Base-by-base conservation (phyloP, 768 basidiomycete genomes). In the Naganishia onofrii region DNA sequence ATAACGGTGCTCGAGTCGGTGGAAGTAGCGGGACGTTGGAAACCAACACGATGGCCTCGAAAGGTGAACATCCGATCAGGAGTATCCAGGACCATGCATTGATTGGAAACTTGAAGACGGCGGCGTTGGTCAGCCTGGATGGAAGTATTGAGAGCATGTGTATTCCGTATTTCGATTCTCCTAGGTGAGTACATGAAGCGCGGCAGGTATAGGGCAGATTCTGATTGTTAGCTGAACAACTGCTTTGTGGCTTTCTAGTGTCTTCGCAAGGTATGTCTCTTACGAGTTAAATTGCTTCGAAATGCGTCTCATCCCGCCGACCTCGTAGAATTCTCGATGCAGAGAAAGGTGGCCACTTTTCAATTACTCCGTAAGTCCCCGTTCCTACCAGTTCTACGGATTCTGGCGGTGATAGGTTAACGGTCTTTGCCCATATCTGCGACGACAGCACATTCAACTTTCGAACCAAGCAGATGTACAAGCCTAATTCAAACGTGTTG, bases 161-260 rank as follows among this genome's bases (percentile, higher is more conserved):
- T 75, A 86, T 94, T 31, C 93, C 93, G 0, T 85, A 93, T 82
- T 95, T 96, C 78, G 93, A 96, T 80, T 93, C 92, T 1, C 93
- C 93, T 8, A 87, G 93, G 85, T 83, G 42, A 19, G 71, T 19
- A 36, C 31, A 31, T 1, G 23, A 28, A n/a, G n/a, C n/a, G 15
- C 42, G 60, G 32, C 3, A n/a, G n/a, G n/a, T n/a, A n/a, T n/a
- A 13, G 23, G 15, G 4, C 6, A 3, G n/a, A 51, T 17, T n/a
- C 21, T n/a, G 48, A 26, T 7, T 46, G 3, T 6, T 28, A 36
- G 38, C 38, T 63, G 60, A 26, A 26, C 60, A 26, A 26, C 17
- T 42, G 21, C n/a, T 3, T 21, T 5, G 32, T 21, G 31, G 21
- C n/a, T 36, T 38, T 63, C 31, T 56, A 65, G 54, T 51, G 54